Conservation (phyloP, 1,139 yeast species). For the Blastobotrys petasosporus region DNA sequence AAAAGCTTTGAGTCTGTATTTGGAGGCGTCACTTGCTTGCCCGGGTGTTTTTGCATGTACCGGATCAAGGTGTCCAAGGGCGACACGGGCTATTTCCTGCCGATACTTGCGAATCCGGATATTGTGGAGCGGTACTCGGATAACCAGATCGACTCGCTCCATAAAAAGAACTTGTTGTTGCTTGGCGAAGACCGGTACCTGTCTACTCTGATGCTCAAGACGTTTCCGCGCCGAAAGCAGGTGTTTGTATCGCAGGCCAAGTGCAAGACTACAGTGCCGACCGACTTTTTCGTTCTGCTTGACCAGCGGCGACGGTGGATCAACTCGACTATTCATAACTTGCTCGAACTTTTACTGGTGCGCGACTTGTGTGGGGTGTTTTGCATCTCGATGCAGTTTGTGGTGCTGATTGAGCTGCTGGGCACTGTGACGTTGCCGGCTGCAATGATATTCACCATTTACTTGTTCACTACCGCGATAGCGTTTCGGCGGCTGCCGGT, state of each 20-base stretch:
- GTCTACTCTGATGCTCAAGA: slow-evolving; percentile 81
- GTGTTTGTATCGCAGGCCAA: slow-evolving; percentile 94
- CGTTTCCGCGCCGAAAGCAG: slow-evolving; percentile 91
- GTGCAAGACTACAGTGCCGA: slow-evolving; percentile 91
- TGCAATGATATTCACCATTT: slow-evolving; percentile 80
- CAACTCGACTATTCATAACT: slow-evolving; percentile 91
- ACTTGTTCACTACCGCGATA: slow-evolving; percentile 72
- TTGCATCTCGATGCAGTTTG: slow-evolving; percentile 96
- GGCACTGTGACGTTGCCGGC: slow-evolving; percentile 93
- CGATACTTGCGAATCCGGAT: slow-evolving; percentile 92
- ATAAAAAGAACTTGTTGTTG: slow-evolving; percentile 77
- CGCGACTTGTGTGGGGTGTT: slow-evolving; percentile 94
- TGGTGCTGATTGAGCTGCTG: slow-evolving; percentile 75
- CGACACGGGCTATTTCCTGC: slow-evolving; percentile 89
- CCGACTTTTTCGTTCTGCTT: slow-evolving; percentile 66
- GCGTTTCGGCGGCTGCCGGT: slow-evolving; percentile 52
- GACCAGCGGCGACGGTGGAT: slow-evolving; percentile 99
- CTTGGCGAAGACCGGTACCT: slow-evolving; percentile 93
- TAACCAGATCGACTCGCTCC: slow-evolving; percentile 80
- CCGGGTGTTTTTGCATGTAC: slow-evolving; percentile 96
- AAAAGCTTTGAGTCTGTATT: slow-evolving; percentile 95
- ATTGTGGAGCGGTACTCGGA: slow-evolving; percentile 93
- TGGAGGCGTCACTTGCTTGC: slow-evolving; percentile 95
- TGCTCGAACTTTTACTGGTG: slow-evolving; percentile 83
- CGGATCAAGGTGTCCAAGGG: slow-evolving; percentile 93